A percentile compares a stretch with the other conserved stretches of the same genome.
These are phyloP conservation scores for Cadophora sp. DNA, from an alignment of 2,329 filamentous ascomycete genomes.

Conservation along the genomic window DNA sequence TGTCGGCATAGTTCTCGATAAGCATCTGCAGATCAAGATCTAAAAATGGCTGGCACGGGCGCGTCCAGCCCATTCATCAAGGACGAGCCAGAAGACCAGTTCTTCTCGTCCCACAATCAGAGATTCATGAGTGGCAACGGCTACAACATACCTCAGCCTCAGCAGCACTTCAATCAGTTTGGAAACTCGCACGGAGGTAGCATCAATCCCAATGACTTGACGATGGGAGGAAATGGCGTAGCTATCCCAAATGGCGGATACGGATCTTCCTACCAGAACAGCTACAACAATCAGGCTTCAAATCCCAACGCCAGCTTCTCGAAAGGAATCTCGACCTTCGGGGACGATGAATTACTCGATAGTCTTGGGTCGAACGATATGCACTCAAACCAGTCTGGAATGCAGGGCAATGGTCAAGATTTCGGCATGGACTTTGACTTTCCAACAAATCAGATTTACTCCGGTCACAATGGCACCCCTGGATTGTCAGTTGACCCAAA, in stretches of 20 bases:
- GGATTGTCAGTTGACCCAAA: slow-evolving; percentile 67
- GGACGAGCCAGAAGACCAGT: slow-evolving; percentile 68
- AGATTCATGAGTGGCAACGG: slow-evolving; percentile 42
- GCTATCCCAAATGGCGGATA: slow-evolving; percentile 52
- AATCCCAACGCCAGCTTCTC: slow-evolving; percentile 75
- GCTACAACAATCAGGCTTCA: slow-evolving; percentile 58
- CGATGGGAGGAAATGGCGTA: slow-evolving; percentile 67
- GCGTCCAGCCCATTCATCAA: slow-evolving; percentile 67
- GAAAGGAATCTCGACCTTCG: slow-evolving; percentile 78
- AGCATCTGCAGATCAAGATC: slow-evolving; percentile 29
- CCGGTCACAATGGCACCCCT: slow-evolving; percentile 59
- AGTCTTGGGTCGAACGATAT: slow-evolving; percentile 58
- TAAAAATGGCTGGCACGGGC: slow-evolving; percentile 45
- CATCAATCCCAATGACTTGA: slow-evolving; percentile 86
- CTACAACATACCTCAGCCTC: slow-evolving; percentile 50
- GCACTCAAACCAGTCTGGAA: slow-evolving; percentile 50
- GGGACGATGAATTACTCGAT: slow-evolving; percentile 88
- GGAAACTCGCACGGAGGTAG: slow-evolving; percentile 52
- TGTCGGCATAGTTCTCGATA: slow-evolving; percentile 29
- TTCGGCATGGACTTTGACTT: slow-evolving; percentile 65
- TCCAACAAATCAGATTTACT: slow-evolving; percentile 56
- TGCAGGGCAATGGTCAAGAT: slow-evolving; percentile 62
- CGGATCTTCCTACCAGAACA: slow-evolving; percentile 67
- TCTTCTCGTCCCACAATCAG: slow-evolving; percentile 49
- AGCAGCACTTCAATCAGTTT: slow-evolving; percentile 50